Evolutionary conservation across 257 asterid species (phyloP).

Genomic region (Petunia secreta): DNA sequence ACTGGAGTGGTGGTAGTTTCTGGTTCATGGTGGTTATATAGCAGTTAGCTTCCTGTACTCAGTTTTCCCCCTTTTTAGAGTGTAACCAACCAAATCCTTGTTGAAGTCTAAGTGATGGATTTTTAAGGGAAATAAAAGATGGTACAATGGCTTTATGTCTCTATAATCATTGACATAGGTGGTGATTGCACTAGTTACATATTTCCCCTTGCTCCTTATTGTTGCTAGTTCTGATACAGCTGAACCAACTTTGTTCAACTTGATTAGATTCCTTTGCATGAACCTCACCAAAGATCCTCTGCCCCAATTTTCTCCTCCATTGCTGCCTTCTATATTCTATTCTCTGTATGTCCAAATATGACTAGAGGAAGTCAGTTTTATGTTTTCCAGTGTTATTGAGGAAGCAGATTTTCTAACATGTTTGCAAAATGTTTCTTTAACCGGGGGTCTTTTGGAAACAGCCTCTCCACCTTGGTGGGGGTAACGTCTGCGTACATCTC

Average conservation of each 20-base stretch:
- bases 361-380: not conserved
- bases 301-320: not conserved
- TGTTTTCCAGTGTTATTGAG: not conserved
- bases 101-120: not conserved
- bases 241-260: conserved; percentile 5
- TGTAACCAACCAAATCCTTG: not conserved
- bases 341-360: conserved; percentile 13
- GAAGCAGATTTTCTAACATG: not conserved
- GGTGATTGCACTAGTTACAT: conserved; percentile 4
- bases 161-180: not conserved
- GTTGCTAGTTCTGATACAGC: not conserved
- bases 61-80: not conserved
- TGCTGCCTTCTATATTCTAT: conserved; percentile 12
- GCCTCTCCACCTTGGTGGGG: not conserved
- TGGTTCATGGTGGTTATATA: conserved; percentile 10
- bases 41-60: not conserved
- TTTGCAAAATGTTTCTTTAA: too few relatives aligned
- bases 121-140: not conserved
- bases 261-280: conserved; percentile 17
- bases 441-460: not conserved
- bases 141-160: not conserved
- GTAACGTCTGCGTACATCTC: not conserved
- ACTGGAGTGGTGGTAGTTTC: conserved; percentile 12
- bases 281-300: conserved; percentile 7
- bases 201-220: conserved; percentile 2